Base-by-base conservation (phyloP, 306 rosid species). In the Quercus engelmannii region DNA sequence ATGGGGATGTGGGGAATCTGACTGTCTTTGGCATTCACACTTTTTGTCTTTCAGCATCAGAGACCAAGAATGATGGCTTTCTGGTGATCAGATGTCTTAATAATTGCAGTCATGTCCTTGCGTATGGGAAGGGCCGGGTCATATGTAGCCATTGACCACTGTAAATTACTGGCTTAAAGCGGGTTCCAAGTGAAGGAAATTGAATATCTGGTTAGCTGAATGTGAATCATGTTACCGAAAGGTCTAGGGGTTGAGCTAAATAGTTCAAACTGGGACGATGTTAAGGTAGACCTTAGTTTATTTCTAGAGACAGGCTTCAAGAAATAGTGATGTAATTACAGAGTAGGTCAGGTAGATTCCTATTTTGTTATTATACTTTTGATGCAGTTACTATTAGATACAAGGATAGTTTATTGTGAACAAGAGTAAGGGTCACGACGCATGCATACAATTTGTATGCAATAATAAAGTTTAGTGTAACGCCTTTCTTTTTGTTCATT, bases 261-360 rank as follows among this genome's bases (percentile, higher is more conserved):
- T 23, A 26, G 18, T 62, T 26, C 17, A 23, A 26, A 21, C 17
- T 23, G 33, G 28, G 69, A 23, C 6, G 17, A 63, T 63, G 69
- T 63, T 63, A 28, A 28, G 41, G 20, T 63, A 28, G 41, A 28
- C 41, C 35, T 28, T 63, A 2, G 41, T 14, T 26, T 63, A 63
- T 28, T 23, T 63, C 15, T 23, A 20, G 19, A 15, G 71, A 65
- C 46, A 41, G 74, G 17, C 49, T 12, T 52, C 74, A 49, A 43
- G 64, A 68, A 33, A 74, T 82, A 38, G 58, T 33, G 74, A 59
- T 87, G 90, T 86, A 86, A 84, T 64, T 87, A 75, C 58, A 35
- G 64, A 76, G 12, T 77, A 84, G 85, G 83, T 31, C 55, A 23
- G 49, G 69, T 59, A 38, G 71, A 68, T 82, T 77, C 5, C 23